phyloP scores from a whole-genome alignment of 164 flowering plant species.

The Liriodendron chinense region DNA sequence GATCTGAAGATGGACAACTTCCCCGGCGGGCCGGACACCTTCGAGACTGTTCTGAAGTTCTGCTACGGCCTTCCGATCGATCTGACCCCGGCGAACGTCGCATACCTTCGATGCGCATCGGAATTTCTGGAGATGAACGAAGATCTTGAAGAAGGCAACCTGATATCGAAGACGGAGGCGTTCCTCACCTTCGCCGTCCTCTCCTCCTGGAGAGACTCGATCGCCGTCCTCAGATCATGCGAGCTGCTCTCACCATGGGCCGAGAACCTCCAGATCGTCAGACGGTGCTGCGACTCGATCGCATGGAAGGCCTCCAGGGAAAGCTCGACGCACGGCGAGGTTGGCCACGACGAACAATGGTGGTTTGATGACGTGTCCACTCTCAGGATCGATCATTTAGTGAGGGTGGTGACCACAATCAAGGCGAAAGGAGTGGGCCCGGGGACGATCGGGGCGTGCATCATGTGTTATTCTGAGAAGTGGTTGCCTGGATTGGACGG shows the following conservation, averaged over 20 bases:
- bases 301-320: slow-evolving; percentile 52
- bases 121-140: slow-evolving; percentile 88
- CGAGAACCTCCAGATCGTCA: slow-evolving; percentile 75
- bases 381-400: slow-evolving; percentile 68
- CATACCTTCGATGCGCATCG: slow-evolving; percentile 76
- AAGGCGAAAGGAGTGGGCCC: slow-evolving; percentile 53
- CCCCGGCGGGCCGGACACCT: slow-evolving; percentile 81
- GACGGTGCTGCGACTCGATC: slow-evolving; percentile 80
- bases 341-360: slow-evolving; percentile 35
- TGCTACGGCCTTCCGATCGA: slow-evolving; percentile 74
- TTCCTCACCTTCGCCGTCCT: slow-evolving; percentile 71
- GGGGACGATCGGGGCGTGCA: slow-evolving; percentile 55
- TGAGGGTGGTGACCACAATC: slow-evolving; percentile 52
- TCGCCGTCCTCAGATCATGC: slow-evolving; percentile 63
- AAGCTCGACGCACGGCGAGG: slow-evolving; percentile 19
- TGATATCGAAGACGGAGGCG: slow-evolving; percentile 75
- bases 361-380: slow-evolving; percentile 61
- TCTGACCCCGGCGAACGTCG: slow-evolving; percentile 51
- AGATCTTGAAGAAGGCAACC: slow-evolving; percentile 75
- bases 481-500: slow-evolving; percentile 56
- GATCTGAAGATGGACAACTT: slow-evolving; percentile 62
- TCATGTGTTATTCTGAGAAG: slow-evolving; percentile 58
- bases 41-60: slow-evolving; percentile 55
- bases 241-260: slow-evolving; percentile 87
- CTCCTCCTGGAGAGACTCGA: slow-evolving; percentile 79